A percentile compares a stretch with the other conserved stretches of the same genome.
phyloP scores from a whole-genome alignment of 257 asterid genomes.

The Echium plantagineum region DNA sequence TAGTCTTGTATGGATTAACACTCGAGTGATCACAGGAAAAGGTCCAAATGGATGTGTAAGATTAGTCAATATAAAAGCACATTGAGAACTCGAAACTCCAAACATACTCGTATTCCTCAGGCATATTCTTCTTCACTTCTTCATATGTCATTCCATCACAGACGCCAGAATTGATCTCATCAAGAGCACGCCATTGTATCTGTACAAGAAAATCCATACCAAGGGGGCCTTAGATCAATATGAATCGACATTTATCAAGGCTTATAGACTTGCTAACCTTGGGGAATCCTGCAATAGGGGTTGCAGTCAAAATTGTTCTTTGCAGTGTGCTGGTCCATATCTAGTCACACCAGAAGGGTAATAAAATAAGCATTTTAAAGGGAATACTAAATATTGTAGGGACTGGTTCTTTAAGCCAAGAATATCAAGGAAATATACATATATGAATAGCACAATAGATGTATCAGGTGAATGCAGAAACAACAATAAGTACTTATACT shows the following conservation, averaged over 20 bases:
- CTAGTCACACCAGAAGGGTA: constrained; percentile 35
- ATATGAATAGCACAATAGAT: background rate
- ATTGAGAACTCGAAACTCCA: constrained; percentile 7
- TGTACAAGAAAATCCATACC: constrained; percentile 19
- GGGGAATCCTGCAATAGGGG: constrained; percentile 83
- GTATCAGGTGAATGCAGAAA: background rate
- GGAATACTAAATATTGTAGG: background rate
- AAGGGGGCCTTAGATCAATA: constrained; percentile 7
- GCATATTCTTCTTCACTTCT: constrained; percentile 95
- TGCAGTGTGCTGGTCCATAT: constrained; percentile 99
- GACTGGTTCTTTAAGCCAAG: background rate
- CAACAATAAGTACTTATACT: constrained; percentile 20
- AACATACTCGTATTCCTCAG: constrained; percentile 89
- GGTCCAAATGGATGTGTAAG: background rate
- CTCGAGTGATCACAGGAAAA: background rate
- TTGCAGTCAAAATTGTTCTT: constrained; percentile 85
- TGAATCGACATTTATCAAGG: constrained; percentile 4
- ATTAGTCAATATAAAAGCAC: background rate
- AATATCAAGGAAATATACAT: background rate
- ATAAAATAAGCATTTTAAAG: no score
- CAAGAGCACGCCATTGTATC: constrained; percentile 99
- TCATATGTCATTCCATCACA: constrained; percentile 99
- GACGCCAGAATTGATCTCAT: constrained; percentile 91
- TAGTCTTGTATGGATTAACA: background rate
- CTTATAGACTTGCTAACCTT: constrained; percentile 42